Conservation (phyloP, 73 alveolate genomes). For the Diophrys appendiculata region DNA sequence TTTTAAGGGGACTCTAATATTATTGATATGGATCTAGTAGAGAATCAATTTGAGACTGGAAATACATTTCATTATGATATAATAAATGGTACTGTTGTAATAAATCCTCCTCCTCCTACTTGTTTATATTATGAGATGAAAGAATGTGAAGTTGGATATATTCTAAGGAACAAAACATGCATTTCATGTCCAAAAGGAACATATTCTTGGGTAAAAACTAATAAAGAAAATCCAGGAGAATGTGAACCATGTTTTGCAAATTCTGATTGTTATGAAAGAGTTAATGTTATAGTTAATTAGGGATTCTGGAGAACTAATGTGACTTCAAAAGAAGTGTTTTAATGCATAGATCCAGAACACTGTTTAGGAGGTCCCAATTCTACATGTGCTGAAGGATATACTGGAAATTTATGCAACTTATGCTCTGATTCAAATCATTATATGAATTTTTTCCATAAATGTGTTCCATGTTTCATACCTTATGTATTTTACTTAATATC, state of each 20-base stretch:
- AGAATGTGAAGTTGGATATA: not conserved
- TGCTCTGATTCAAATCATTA: not conserved
- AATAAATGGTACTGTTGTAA: not conserved
- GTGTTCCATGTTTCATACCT: not conserved
- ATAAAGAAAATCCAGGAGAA: not conserved
- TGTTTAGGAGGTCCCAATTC: not conserved
- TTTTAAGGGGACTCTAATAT: not conserved
- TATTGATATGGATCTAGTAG: not conserved
- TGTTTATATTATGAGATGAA: not conserved
- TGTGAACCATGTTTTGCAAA: not conserved
- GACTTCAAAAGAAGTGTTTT: not conserved
- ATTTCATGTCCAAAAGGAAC: not conserved
- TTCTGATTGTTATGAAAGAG: not conserved
- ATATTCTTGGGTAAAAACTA: not conserved
- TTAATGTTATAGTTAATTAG: not conserved
- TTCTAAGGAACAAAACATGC: not conserved
- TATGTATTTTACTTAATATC: not conserved
- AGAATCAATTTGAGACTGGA: not conserved
- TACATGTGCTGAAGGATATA: not conserved
- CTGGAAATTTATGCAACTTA: not conserved
- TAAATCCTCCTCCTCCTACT: not conserved
- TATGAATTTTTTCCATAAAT: not conserved
- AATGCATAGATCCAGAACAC: not conserved
- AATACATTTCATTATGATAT: not conserved
- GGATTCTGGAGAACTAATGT: not conserved